Evolutionary conservation across 805 yeast species (phyloP).

Genomic region (Candida germanica): DNA sequence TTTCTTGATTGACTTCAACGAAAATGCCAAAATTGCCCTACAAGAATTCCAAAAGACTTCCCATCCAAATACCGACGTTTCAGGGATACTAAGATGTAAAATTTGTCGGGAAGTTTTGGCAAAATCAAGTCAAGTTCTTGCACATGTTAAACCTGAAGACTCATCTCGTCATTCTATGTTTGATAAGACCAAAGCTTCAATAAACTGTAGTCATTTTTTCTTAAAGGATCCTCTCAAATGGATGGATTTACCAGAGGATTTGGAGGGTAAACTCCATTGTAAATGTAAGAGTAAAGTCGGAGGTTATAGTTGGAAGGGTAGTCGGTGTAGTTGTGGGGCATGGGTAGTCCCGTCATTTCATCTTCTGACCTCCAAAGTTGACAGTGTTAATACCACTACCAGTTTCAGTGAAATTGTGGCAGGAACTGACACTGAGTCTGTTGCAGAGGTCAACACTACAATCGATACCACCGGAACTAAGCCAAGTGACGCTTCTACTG

Average conservation of each 20-base stretch:
- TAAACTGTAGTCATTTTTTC: conserved; percentile 77
- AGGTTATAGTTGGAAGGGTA: conserved; percentile 91
- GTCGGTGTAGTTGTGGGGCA: conserved; percentile 88
- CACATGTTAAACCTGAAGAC: conserved; percentile 65
- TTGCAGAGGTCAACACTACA: too few relatives aligned
- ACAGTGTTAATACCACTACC: conserved; percentile 35
- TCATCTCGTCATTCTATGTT: conserved; percentile 66
- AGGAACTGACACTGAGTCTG: too few relatives aligned
- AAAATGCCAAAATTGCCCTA: conserved; percentile 43
- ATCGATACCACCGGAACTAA: too few relatives aligned
- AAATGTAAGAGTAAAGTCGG: conserved; percentile 85
- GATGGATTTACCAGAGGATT: conserved; percentile 71
- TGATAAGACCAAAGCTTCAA: conserved; percentile 56
- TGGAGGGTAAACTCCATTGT: conserved; percentile 86
- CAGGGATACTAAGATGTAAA: conserved; percentile 60
- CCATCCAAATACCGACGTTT: conserved; percentile 9
- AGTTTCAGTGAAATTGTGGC: too few relatives aligned
- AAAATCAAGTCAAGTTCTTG: conserved; percentile 53
- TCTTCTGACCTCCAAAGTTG: conserved; percentile 77
- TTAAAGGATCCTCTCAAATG: conserved; percentile 78
- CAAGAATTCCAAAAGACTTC: conserved; percentile 20
- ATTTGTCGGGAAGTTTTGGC: conserved; percentile 77
- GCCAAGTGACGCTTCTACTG: too few relatives aligned
- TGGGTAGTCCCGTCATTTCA: conserved; percentile 95
- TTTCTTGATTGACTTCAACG: conserved; percentile 22